Conservation (phyloP, 2,329 filamentous ascomycete species). For the Didymellaceae sp. region DNA sequence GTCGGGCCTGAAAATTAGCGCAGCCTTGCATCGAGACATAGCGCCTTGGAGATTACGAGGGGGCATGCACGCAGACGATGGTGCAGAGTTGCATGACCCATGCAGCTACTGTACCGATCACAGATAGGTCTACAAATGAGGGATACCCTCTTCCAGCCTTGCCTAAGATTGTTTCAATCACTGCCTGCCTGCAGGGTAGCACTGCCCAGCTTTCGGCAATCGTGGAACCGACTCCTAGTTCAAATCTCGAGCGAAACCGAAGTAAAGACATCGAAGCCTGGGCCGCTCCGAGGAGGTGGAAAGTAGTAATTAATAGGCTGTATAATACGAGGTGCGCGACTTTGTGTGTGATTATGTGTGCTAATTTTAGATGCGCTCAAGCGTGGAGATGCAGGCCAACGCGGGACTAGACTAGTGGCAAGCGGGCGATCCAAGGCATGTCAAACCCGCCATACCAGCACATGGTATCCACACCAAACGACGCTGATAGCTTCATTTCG, state of each 20-base stretch:
- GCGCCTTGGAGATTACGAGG: constrained; percentile 2
- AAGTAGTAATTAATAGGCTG: not conserved
- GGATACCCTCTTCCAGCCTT: constrained; percentile 5
- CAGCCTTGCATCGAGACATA: constrained; percentile 9
- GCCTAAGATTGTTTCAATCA: constrained; percentile 5
- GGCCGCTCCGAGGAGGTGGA: not conserved
- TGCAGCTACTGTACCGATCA: not conserved
- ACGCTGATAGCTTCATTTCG: constrained; percentile 8
- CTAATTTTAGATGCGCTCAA: constrained; percentile 12
- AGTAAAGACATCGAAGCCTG: not conserved
- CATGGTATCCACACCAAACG: constrained; percentile 5
- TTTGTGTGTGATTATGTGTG: constrained; percentile 6
- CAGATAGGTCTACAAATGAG: not conserved
- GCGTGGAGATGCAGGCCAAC: constrained; percentile 13
- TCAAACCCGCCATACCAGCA: constrained; percentile 4
- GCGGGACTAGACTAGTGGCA: constrained; percentile 15
- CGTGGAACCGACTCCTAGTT: not conserved
- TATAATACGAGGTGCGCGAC: constrained; percentile 6
- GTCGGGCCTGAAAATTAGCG: constrained; percentile 2
- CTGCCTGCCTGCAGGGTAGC: constrained; percentile 2
- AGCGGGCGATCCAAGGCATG: constrained; percentile 15
- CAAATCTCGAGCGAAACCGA: not conserved
- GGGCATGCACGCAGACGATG: constrained; percentile 2
- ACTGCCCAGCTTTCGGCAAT: not conserved
- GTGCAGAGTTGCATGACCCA: not conserved